Evolutionary conservation across 768 basidiomycete species (phyloP).

Genomic region (Tylopilus cervinicoccineus): DNA sequence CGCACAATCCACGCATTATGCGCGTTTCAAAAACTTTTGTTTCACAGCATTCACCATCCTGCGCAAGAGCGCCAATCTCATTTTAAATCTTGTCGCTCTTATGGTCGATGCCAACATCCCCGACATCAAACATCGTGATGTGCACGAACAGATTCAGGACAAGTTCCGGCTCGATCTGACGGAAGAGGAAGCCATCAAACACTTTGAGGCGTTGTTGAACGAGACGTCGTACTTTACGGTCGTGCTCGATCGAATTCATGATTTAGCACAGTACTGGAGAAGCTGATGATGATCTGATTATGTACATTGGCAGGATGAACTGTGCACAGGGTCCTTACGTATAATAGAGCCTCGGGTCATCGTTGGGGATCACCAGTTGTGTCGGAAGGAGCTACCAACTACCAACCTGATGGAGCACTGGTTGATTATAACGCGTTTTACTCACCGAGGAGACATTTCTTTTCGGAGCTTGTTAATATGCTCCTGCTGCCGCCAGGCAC

Average conservation of each 20-base stretch:
- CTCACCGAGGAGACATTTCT: too few species aligned
- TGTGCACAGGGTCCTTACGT: conserved; percentile 3
- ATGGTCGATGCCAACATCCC: conserved; percentile 99
- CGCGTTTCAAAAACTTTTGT: conserved; percentile 93
- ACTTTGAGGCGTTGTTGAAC: conserved; percentile 89
- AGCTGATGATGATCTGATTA: conserved; percentile 50
- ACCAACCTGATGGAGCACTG: too few species aligned
- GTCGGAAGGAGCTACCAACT: too few species aligned
- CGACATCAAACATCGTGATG: conserved; percentile 90
- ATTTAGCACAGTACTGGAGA: conserved; percentile 85
- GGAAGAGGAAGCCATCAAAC: conserved; percentile 96
- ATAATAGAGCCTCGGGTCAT: background rate
- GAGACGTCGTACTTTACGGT: conserved; percentile 94
- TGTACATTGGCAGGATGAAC: conserved; percentile 1
- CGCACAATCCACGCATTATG: conserved; percentile 89
- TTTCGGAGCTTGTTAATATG: too few species aligned
- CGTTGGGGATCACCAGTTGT: too few species aligned
- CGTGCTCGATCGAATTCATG: conserved; percentile 91
- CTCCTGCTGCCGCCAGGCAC: too few species aligned
- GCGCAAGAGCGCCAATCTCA: conserved; percentile 95
- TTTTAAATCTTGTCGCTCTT: conserved; percentile 91
- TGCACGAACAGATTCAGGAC: conserved; percentile 88
- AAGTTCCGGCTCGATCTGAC: conserved; percentile 93
- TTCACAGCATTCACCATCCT: conserved; percentile 98
- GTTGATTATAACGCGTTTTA: too few species aligned